Percentiles rank a stretch among this genome's conserved stretches.
These are phyloP conservation scores for Kodamaea ohmeri DNA, from an alignment of 1,139 yeast genomes.

Conservation along the genomic window DNA sequence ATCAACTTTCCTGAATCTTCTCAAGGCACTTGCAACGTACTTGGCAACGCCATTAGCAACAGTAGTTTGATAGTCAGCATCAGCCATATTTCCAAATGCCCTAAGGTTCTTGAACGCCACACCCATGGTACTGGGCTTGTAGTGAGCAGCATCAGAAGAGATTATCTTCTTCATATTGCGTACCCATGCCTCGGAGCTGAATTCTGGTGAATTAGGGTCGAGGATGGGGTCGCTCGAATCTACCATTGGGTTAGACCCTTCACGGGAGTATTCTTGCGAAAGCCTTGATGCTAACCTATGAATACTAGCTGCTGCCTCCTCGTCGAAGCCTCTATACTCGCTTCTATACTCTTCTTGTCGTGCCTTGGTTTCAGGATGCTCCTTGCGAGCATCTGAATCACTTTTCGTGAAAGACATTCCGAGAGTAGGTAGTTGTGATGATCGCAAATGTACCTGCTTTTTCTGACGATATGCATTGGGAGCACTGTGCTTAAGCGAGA, in stretches of 20 bases:
- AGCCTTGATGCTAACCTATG: conserved; percentile 59
- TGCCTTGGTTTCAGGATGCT: no score
- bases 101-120: conserved; percentile 64
- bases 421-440: no score
- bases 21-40: conserved; percentile 13
- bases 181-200: conserved; percentile 69
- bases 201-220: conserved; percentile 47
- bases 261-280: conserved; percentile 35
- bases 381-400: no score
- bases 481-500: no score
- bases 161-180: conserved; percentile 59
- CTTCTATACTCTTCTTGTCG: no score
- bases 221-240: conserved; percentile 12
- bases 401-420: no score
- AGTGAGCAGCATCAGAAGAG: conserved; percentile 59
- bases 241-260: conserved; percentile 3
- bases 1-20: conserved; percentile 21
- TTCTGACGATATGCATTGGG: no score
- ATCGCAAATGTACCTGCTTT: no score
- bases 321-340: conserved; percentile 32
- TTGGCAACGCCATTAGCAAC: conserved; percentile 50
- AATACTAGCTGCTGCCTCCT: conserved; percentile 32
- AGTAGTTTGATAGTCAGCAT: conserved; percentile 77
- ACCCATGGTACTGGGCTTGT: conserved; percentile 67
- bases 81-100: conserved; percentile 75